Percentiles rank a stretch among this genome's conserved stretches.
Evolutionary conservation across 1,284 basidiomycete species (phyloP).

Genomic region (Pseudomicrostroma phylloplanum): DNA sequence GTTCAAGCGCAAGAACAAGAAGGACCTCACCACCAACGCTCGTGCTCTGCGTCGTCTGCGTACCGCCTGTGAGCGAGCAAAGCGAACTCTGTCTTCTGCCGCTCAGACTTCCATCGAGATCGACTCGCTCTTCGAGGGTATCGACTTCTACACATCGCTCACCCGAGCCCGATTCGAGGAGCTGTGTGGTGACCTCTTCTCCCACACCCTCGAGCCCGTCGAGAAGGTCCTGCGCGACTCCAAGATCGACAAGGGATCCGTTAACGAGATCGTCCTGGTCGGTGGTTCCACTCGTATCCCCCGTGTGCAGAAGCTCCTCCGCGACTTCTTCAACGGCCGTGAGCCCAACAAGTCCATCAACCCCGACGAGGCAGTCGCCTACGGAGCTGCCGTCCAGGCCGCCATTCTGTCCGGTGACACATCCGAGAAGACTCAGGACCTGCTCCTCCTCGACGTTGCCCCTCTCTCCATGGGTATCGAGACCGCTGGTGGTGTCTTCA

Average conservation of each 20-base stretch:
- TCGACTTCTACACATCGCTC: conserved; percentile 96
- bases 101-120: conserved; percentile 96
- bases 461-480: conserved; percentile 94
- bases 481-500: conserved; percentile 98
- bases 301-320: conserved; percentile 93
- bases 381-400: conserved; percentile 98
- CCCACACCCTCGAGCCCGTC: conserved; percentile 90
- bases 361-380: conserved; percentile 98
- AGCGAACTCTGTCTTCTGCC: conserved; percentile 94
- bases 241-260: conserved; percentile 84
- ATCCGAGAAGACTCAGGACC: conserved; percentile 93
- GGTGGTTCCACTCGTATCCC: conserved; percentile 99
- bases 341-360: conserved; percentile 68
- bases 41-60: conserved; percentile 95
- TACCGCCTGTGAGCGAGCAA: conserved; percentile 96
- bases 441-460: conserved; percentile 92
- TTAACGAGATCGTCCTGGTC: conserved; percentile 95
- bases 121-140: conserved; percentile 94
- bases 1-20: conserved; percentile 99
- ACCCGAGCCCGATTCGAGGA: conserved; percentile 99
- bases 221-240: conserved; percentile 97
- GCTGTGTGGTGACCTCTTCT: conserved; percentile 94
- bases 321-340: conserved; percentile 90
- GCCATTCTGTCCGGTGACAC: conserved; percentile 97
- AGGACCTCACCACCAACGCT: conserved; percentile 83